These are phyloP conservation scores for Cytospora chrysosperma DNA, from an alignment of 2,329 filamentous ascomycete species.

Conservation along the genomic window DNA sequence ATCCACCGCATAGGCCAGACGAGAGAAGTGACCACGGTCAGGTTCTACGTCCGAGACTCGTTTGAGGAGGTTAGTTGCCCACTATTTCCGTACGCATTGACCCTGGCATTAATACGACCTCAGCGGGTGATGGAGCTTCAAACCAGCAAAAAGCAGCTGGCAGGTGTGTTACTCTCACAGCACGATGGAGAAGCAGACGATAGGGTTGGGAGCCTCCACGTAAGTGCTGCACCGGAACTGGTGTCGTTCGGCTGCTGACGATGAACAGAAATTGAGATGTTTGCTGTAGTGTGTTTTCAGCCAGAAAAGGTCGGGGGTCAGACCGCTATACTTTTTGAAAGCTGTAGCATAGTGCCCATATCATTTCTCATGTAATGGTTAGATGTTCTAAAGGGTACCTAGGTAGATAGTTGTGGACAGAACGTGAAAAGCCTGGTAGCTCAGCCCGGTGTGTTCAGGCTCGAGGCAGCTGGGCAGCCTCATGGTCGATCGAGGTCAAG, in stretches of 20 bases:
- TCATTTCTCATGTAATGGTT: too few species aligned
- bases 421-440: too few species aligned
- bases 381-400: too few species aligned
- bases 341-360: too few species aligned
- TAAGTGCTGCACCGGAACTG: neutral
- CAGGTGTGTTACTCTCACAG: constrained; percentile 21
- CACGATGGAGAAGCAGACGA: constrained; percentile 6
- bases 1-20: constrained; percentile 33
- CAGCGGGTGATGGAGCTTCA: constrained; percentile 24
- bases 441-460: too few species aligned
- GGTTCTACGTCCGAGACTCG: constrained; percentile 30
- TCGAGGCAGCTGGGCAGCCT: neutral
- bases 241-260: neutral
- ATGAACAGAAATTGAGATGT: neutral
- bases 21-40: constrained; percentile 31
- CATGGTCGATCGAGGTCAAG: neutral
- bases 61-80: constrained; percentile 31
- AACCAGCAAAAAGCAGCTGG: constrained; percentile 25
- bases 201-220: constrained; percentile 1
- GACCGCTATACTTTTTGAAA: too few species aligned
- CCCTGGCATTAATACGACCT: neutral
- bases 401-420: too few species aligned
- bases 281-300: neutral
- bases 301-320: neutral
- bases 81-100: neutral